Evolutionary conservation across 2,329 filamentous ascomycete species (phyloP).

Genomic region (Hymenoscyphus fraxineus): DNA sequence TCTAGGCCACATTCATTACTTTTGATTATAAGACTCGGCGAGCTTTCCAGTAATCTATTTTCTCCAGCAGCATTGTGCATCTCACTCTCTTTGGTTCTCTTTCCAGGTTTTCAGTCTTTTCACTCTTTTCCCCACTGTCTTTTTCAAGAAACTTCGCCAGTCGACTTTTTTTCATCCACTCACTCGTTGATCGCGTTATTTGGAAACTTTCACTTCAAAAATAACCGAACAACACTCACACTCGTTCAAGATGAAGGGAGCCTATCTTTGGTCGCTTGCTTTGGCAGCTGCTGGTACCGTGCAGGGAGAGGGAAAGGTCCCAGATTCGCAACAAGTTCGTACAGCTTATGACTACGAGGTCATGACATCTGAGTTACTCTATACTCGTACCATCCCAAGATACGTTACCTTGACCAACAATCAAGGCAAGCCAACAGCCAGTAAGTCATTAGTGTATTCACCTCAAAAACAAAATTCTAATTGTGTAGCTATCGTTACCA

Average conservation of each 20-base stretch:
- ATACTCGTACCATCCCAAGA: conserved; percentile 1
- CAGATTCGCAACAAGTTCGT: neutral
- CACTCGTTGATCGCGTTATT: conserved; percentile 6
- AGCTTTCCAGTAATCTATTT: neutral
- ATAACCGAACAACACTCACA: conserved; percentile 2
- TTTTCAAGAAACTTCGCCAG: neutral
- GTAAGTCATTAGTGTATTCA: neutral
- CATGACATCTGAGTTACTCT: neutral
- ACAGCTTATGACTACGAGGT: conserved; percentile 6
- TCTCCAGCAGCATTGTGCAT: neutral
- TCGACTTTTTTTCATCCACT: neutral
- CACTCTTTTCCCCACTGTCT: neutral
- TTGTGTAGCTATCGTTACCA: neutral
- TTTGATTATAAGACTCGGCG: neutral
- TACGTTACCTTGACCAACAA: conserved; percentile 5
- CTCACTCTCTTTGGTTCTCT: neutral
- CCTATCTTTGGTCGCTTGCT: conserved; percentile 8
- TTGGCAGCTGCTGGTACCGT: neutral
- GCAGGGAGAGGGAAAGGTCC: neutral
- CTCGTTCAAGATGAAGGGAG: conserved; percentile 10
- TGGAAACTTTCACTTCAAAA: neutral
- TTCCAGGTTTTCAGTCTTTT: neutral
- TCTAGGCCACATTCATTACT: neutral
- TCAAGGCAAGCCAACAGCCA: conserved; percentile 5
- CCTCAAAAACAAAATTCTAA: neutral